Conservation (phyloP, 2,329 filamentous ascomycete species). For the Xylaria sp. region DNA sequence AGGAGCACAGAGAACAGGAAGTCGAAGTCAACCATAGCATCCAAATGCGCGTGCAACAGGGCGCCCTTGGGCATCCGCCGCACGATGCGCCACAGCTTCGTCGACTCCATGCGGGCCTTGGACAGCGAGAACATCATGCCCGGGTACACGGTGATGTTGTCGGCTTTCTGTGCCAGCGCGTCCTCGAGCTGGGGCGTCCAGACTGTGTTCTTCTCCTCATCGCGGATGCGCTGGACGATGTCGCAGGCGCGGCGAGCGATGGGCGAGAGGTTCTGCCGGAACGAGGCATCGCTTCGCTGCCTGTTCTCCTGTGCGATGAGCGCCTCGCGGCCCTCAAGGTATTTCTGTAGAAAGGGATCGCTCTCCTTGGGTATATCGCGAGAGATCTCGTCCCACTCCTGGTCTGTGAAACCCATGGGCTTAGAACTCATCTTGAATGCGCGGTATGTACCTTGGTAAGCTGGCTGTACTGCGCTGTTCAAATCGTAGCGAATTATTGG, state of each 20-base stretch:
- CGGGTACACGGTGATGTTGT: conserved; percentile 75
- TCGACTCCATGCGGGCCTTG: conserved; percentile 86
- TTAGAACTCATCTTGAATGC: conserved; percentile 31
- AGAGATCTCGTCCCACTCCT: conserved; percentile 69
- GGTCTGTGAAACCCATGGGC: conserved; percentile 54
- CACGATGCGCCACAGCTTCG: conserved; percentile 86
- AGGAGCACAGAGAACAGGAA: conserved; percentile 80
- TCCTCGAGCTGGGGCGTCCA: conserved; percentile 83
- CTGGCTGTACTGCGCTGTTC: background rate
- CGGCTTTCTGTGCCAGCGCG: conserved; percentile 68
- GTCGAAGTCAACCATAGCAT: conserved; percentile 90
- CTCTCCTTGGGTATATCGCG: conserved; percentile 66
- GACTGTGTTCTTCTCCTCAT: conserved; percentile 77
- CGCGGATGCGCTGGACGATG: conserved; percentile 83
- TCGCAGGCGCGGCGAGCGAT: conserved; percentile 80
- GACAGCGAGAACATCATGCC: conserved; percentile 95
- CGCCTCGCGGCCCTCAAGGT: conserved; percentile 78
- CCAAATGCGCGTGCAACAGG: conserved; percentile 86
- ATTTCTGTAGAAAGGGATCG: conserved; percentile 85
- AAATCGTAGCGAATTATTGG: background rate
- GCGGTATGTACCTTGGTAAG: too few relatives aligned
- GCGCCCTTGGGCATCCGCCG: conserved; percentile 89
- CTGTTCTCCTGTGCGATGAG: conserved; percentile 85
- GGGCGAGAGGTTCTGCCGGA: conserved; percentile 79
- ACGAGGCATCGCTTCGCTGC: conserved; percentile 79